Evolutionary conservation across 2,329 filamentous ascomycete species (phyloP), one percentile per base, ranked within the genome.

Genomic region (Diplocarpon rosae): DNA sequence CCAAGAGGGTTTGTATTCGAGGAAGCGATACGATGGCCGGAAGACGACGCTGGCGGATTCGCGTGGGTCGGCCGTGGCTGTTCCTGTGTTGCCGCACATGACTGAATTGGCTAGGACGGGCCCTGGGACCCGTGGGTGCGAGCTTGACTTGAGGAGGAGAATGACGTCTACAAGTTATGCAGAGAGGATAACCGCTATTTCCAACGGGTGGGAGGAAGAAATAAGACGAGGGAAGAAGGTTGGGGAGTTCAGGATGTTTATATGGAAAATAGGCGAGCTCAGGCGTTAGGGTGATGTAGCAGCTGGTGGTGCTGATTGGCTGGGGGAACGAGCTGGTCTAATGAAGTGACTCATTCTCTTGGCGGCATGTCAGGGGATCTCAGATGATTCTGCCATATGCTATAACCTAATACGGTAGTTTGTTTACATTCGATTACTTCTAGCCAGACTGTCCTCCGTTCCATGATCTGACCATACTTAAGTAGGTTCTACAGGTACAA

Each of bases 71-170:
- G 7, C 28, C 30, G 33, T 33, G 27, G 37, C 39, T 36, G 24
- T 24, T 35, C 15, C 32, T 31, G 31, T 36, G 36, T 31, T 24
- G 39, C 30, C 42, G 30, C 30, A 38, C 42, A 45, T 45, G 42
- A 39, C 37, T 35, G 37, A 36, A 39, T 36, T 35, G 38, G 38
- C 14, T 33, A 41, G 38, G 37, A 45, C 43, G 43, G 43, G 43
- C 15, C 43, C 43, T 40, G 33, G 16, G 43, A 45, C 43, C 43
- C 43, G 43, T 45, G 11, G 31, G 37, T 34, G 24, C 29, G 29
- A 32, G 12, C 34, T 37, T 24, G 14, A 24, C 2, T 12, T 24
- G 24, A 17, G 34, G 32, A 9, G 13, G 27, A 37, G 34, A 27
- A 33, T 37, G 34, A 10, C 33, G 15, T 43, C 41, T 43, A 15